Base-by-base conservation (phyloP, 192 early-diverging fungal genomes). In the Coemansia sp. region DNA sequence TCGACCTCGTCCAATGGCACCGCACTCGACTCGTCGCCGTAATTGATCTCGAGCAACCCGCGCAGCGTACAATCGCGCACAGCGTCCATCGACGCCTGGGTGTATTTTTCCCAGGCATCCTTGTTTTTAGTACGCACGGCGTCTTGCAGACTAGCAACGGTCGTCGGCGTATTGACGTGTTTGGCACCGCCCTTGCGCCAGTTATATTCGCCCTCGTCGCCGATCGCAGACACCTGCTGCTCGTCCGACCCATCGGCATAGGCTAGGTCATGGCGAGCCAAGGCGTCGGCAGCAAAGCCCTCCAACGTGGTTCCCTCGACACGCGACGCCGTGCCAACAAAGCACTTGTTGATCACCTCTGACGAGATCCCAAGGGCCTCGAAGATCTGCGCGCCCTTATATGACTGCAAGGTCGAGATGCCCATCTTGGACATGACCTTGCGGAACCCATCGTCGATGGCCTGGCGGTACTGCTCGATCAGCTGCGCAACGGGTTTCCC, bases 341-440 rank as follows among this genome's bases (percentile, higher is more conserved):
- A 98, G 72, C 95, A 98, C 53, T 86, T 85, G 28, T 85, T 78
- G 58, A 98, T 89, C 39, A 98, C 95, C 32, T 89, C 82, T 28
- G 85, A 82, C 61, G 94, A 92, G 3, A 98, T 68, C 64, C 97
- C 97, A 25, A 98, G 85, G 19, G 93, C 93, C 72, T 98, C 97
- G 71, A 98, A 98, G 68, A 97, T 95, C 85, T 98, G 97, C 10
- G 97, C 97, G 58, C 94, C 97, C 83, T 97, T 97, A 86, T 98
- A 98, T 13, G 88, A 90, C 77, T 95, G 93, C 54, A 98, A 81
- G 19, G 97, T 97, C 11, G 94, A 96, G 59, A 98, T 96, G 60
- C 97, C 97, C 97, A 98, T 98, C 85, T 98, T 98, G 68, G 95
- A 97, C 95, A 97, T 98, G 57, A 98, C 95, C 82, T 98, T 98